A percentile compares a stretch with the other conserved stretches of the same genome.
Conservation (phyloP, 2,329 filamentous ascomycete genomes). For the Didymella sp. region DNA sequence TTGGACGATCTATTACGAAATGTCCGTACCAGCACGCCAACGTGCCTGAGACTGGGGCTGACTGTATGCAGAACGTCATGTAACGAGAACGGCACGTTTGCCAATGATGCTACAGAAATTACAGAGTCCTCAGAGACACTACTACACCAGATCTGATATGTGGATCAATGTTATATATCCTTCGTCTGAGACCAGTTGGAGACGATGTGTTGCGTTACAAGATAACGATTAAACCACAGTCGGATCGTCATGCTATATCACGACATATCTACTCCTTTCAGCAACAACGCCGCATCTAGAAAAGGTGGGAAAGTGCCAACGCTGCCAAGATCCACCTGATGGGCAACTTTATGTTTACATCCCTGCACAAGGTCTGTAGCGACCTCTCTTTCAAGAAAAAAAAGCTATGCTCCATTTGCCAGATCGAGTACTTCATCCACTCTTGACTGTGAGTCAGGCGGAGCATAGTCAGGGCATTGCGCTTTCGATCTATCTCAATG, state of each 20-base stretch:
- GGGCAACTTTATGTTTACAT: background rate
- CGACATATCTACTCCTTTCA: constrained; percentile 19
- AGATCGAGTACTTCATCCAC: background rate
- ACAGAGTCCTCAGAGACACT: constrained; percentile 1
- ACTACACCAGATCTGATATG: background rate
- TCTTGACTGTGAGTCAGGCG: constrained; percentile 50
- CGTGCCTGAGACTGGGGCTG: constrained; percentile 12
- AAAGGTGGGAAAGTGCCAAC: background rate
- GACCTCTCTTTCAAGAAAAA: constrained; percentile 14
- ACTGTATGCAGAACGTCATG: constrained; percentile 12
- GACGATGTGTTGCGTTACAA: background rate
- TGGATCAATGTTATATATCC: background rate
- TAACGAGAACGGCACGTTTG: constrained; percentile 4
- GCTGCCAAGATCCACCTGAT: background rate
- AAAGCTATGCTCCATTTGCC: constrained; percentile 17
- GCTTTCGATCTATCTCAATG: constrained; percentile 47
- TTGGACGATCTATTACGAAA: constrained; percentile 3
- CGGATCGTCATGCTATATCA: background rate
- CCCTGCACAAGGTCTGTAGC: constrained; percentile 11
- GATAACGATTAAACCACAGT: background rate
- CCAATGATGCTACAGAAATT: background rate
- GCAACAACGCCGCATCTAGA: background rate
- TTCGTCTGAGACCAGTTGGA: background rate
- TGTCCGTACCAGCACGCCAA: constrained; percentile 16
- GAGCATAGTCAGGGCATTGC: constrained; percentile 50